Evolutionary conservation across 305 asterid genomes (phyloP), one percentile per base, ranked within the genome.

Genomic region (Fraxinus dipetala): DNA sequence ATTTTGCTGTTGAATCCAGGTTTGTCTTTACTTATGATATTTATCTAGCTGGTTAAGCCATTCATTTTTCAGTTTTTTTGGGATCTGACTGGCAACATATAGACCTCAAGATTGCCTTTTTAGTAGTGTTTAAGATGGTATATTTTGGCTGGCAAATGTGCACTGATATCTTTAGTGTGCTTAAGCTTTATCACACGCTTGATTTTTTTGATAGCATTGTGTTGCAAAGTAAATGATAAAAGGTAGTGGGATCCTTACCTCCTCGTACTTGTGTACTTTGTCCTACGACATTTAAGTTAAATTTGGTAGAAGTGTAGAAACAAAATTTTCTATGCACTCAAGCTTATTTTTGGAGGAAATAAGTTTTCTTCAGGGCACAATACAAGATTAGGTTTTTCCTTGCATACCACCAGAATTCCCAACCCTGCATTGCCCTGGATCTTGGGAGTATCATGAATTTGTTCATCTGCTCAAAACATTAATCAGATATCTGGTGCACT

Each of bases 1-100:
- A 36, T 81, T 30, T 28, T 89, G 85, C 91, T 77, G 79, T 84
- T 91, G 59, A 86, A 90, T 78, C 89, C 88, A 90, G 98, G 98
- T 95, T 84, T 84, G 93, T 79, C 74, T 38, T 79, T 22, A 4
- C 0, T 0, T 36, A 74, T 81, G 82, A 79, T 18, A 78, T 61
- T 65, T n/a, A 80, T 78, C 61, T 81, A 20, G 34, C 72, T 67
- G 43, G 43, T 59, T 51, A 13, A 16, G 4, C 70, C 22, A 54
- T 11, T 59, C 69, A 30, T 11, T 81, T 78, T 61, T 16, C 1
- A 4, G 9, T 0, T 6, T 48, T 2, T 9, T 70, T 34, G 79
- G 59, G 75, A 54, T 77, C n/a, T 61, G 80, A 18, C 28, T 61
- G 5, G 70, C 5, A 7, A 22, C 31, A 20, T 59, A 18, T 59